Percentiles rank a stretch among this genome's conserved stretches.
phyloP scores from a whole-genome alignment of 306 rosid species.

The Dalbergia oliveri region DNA sequence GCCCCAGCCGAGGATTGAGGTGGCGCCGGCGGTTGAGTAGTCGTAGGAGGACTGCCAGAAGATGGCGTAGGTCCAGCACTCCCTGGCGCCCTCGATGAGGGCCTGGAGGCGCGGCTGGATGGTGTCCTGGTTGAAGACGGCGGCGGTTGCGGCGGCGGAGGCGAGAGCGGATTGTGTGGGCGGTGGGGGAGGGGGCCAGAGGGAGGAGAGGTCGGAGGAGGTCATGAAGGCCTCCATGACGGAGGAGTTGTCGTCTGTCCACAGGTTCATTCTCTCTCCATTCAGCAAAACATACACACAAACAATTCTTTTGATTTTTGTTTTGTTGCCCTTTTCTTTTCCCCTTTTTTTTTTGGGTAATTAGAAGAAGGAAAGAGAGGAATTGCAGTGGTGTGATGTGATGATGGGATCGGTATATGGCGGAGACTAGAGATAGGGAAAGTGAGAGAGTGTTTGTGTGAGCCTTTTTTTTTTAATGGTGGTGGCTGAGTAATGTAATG shows the following conservation, averaged over 20 bases:
- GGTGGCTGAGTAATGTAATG: background rate
- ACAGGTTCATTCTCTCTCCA: constrained; percentile 66
- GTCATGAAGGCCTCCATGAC: constrained; percentile 88
- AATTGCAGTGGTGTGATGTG: background rate
- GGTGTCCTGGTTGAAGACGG: constrained; percentile 77
- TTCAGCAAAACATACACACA: background rate
- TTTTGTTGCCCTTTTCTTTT: too few relatives aligned
- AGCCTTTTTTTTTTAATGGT: background rate
- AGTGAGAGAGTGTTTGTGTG: background rate
- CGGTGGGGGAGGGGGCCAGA: constrained; percentile 54
- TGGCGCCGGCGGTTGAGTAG: constrained; percentile 50
- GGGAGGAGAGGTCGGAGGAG: constrained; percentile 75
- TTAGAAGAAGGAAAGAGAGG: background rate
- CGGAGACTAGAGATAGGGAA: background rate
- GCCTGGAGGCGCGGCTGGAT: constrained; percentile 91
- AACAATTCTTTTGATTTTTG: too few relatives aligned
- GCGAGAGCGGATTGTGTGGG: background rate
- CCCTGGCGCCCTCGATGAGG: constrained; percentile 73
- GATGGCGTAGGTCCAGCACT: constrained; percentile 92
- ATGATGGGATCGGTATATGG: background rate
- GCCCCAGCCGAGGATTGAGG: constrained; percentile 84
- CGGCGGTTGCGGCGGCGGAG: constrained; percentile 37
- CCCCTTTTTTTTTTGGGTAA: background rate
- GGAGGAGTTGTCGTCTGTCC: constrained; percentile 89
- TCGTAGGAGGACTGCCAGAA: constrained; percentile 95